Evolutionary conservation across 768 basidiomycete genomes (phyloP).

Genomic region (Tephrocybe sp.): DNA sequence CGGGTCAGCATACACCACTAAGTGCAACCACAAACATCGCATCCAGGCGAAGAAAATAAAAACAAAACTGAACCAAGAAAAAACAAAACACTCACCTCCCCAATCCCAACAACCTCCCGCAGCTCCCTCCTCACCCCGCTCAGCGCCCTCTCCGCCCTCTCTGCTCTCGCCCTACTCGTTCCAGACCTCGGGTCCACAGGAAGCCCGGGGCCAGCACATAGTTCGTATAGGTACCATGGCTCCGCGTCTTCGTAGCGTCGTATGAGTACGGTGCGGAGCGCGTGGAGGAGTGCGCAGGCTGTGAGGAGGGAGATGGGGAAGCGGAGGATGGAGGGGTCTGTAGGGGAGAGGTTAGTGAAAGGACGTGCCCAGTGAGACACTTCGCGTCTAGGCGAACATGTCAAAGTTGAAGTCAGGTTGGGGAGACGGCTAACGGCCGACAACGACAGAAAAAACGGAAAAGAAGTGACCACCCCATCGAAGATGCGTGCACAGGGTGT

Average conservation of each 20-base stretch:
- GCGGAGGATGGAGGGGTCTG: slow-evolving; percentile 54
- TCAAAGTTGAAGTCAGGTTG: too few species aligned
- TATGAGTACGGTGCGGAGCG: slow-evolving; percentile 38
- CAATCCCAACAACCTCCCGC: slow-evolving; percentile 31
- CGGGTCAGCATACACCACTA: background rate
- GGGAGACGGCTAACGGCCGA: too few species aligned
- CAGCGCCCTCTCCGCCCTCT: slow-evolving; percentile 29
- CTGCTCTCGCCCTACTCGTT: slow-evolving; percentile 12
- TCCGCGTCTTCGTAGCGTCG: slow-evolving; percentile 33
- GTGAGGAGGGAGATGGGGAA: slow-evolving; percentile 58
- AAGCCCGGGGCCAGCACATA: background rate
- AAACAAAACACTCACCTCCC: slow-evolving; percentile 30
- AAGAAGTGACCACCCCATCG: too few species aligned
- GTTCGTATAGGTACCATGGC: slow-evolving; percentile 25
- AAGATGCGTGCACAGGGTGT: too few species aligned
- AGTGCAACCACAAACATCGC: background rate
- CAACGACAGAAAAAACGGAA: background rate
- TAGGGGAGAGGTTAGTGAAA: background rate
- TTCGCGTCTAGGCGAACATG: too few species aligned
- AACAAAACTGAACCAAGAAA: background rate
- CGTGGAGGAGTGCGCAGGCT: slow-evolving; percentile 48
- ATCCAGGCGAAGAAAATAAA: background rate
- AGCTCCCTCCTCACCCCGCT: slow-evolving; percentile 39
- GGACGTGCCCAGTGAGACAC: too few species aligned
- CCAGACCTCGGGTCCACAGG: slow-evolving; percentile 1